Conservation (phyloP, 2,329 filamentous ascomycete genomes). For the Hortaea werneckii region DNA sequence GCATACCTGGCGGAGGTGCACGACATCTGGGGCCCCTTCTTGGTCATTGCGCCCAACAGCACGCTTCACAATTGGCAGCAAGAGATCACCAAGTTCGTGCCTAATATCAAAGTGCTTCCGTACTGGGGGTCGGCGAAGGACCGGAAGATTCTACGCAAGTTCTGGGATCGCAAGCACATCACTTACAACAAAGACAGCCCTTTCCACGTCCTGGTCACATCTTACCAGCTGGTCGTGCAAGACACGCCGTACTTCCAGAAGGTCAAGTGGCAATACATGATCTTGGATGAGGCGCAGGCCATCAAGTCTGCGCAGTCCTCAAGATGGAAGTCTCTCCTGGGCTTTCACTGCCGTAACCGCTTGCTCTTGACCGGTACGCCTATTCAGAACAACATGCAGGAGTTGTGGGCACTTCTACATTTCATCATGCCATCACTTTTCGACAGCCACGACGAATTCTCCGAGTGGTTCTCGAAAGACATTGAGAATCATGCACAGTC, state of each 20-base stretch:
- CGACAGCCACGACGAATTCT: slow-evolving; percentile 86
- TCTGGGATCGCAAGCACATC: slow-evolving; percentile 96
- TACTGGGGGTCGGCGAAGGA: slow-evolving; percentile 96
- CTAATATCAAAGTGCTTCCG: slow-evolving; percentile 84
- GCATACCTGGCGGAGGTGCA: slow-evolving; percentile 94
- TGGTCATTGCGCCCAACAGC: slow-evolving; percentile 91
- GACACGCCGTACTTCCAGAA: slow-evolving; percentile 98
- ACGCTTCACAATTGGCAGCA: slow-evolving; percentile 99
- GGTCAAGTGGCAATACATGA: slow-evolving; percentile 99
- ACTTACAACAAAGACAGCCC: slow-evolving; percentile 88
- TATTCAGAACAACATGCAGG: slow-evolving; percentile 99
- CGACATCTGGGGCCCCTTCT: slow-evolving; percentile 95
- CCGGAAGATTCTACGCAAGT: slow-evolving; percentile 91
- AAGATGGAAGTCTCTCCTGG: slow-evolving; percentile 88
- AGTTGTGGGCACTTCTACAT: slow-evolving; percentile 92
- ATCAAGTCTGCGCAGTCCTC: slow-evolving; percentile 98
- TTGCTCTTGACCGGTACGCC: slow-evolving; percentile 90
- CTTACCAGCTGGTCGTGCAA: slow-evolving; percentile 92
- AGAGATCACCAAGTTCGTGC: slow-evolving; percentile 91
- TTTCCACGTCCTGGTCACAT: slow-evolving; percentile 93
- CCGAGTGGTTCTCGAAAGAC: slow-evolving; percentile 88
- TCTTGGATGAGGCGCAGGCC: slow-evolving; percentile 93
- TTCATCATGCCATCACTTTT: slow-evolving; percentile 99
- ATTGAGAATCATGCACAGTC: slow-evolving; percentile 98
- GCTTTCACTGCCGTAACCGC: slow-evolving; percentile 91